Evolutionary conservation across 805 yeast species (phyloP).

Genomic region (Kodamaea hsintzibuensis): DNA sequence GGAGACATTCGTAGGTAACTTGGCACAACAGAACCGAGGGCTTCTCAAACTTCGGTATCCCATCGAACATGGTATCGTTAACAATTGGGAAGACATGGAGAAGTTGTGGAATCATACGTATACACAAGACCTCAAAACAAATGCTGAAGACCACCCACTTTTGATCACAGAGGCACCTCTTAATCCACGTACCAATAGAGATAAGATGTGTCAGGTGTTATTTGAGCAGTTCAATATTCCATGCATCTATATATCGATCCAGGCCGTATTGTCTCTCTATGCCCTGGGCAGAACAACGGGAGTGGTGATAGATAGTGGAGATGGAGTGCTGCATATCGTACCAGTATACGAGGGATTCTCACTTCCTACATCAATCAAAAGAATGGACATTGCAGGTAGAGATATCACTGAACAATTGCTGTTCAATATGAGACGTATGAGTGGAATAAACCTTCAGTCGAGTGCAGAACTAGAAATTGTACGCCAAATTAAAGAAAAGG

Average conservation of each 20-base stretch:
- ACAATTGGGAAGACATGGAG: slow-evolving; percentile 88
- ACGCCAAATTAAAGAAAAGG: slow-evolving; percentile 71
- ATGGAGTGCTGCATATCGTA: slow-evolving; percentile 84
- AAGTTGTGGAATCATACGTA: slow-evolving; percentile 72
- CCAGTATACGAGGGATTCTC: slow-evolving; percentile 92
- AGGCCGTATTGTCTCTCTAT: slow-evolving; percentile 80
- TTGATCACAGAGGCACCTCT: slow-evolving; percentile 87
- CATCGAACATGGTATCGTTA: slow-evolving; percentile 73
- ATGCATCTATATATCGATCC: slow-evolving; percentile 69
- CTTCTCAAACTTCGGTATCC: slow-evolving; percentile 73
- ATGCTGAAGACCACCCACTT: slow-evolving; percentile 81
- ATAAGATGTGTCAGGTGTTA: slow-evolving; percentile 58
- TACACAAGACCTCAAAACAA: slow-evolving; percentile 53
- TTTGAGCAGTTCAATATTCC: slow-evolving; percentile 77
- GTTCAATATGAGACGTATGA: slow-evolving; percentile 59
- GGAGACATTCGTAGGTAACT: slow-evolving; percentile 71
- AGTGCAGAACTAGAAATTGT: slow-evolving; percentile 85
- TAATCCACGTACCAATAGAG: slow-evolving; percentile 65
- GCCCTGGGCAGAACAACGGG: slow-evolving; percentile 93
- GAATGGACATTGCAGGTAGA: slow-evolving; percentile 83
- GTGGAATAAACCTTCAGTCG: slow-evolving; percentile 63
- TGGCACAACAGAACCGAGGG: slow-evolving; percentile 78
- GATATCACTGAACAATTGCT: slow-evolving; percentile 80
- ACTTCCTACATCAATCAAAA: slow-evolving; percentile 64
- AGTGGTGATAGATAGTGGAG: slow-evolving; percentile 86